Evolutionary conservation across 768 basidiomycete genomes (phyloP).

Genomic region (Pluteus cervinus): DNA sequence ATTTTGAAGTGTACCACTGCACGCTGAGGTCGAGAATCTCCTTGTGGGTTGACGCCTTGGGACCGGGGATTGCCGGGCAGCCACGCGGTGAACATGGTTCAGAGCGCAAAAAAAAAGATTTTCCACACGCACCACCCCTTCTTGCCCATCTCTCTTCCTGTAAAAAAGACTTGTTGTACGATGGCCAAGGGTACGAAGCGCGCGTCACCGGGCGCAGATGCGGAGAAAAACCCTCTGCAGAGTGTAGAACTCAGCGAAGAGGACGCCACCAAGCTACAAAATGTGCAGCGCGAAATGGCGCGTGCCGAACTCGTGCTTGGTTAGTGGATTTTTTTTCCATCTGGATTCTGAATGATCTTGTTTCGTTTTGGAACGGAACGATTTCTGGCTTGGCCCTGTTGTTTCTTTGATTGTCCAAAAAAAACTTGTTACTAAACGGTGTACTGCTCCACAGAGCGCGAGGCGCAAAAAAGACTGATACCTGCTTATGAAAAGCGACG

Average conservation of each 20-base stretch:
- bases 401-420: too few species aligned
- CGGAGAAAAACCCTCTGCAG: conserved; percentile 63
- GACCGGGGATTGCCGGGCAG: background rate
- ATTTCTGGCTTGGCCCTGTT: too few species aligned
- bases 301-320: conserved; percentile 70
- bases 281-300: conserved; percentile 61
- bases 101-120: conserved; percentile 20
- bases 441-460: conserved; percentile 60
- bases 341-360: conserved; percentile 1
- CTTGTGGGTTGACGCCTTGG: background rate
- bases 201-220: conserved; percentile 72
- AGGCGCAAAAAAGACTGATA: conserved; percentile 47
- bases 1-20: too few species aligned
- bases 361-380: conserved; percentile 4
- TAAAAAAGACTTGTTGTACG: conserved; percentile 10
- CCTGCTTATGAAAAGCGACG: conserved; percentile 72
- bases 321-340: conserved; percentile 27
- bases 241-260: conserved; percentile 66
- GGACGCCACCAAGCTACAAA: conserved; percentile 62
- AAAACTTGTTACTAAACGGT: too few species aligned
- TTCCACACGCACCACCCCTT: conserved; percentile 11
- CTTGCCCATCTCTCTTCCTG: conserved; percentile 12
- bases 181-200: conserved; percentile 62
- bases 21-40: too few species aligned
- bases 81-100: conserved; percentile 20